Base-by-base conservation (phyloP, 129 eudicot genomes). In the Artemisia argyi region DNA sequence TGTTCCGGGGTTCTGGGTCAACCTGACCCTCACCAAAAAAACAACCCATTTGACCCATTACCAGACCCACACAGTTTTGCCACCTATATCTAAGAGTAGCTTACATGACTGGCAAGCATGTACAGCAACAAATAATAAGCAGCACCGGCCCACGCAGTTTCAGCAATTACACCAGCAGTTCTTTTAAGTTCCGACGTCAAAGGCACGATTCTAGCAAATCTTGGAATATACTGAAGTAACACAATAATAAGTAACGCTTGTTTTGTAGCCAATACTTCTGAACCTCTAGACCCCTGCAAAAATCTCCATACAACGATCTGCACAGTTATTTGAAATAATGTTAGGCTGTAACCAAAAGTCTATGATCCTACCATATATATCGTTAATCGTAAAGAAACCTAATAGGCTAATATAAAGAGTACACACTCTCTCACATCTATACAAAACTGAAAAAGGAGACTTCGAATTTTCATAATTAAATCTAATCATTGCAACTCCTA, bases 101-200 rank as follows among this genome's bases (percentile, higher is more conserved):
- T 88, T 85, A 92, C 97, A 77, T 92, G 97, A 78, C 97, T 92
- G 46, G 91, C 90, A 11, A 92, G 96, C 94, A 92, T 89, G 89
- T 88, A 91, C 22, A 91, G 81, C 69, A 91, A 79, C 78, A 91
- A 66, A 81, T 91, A 91, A 57, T 83, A 86, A 22, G 79, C 97
- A 62, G 97, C 96, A 82, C 97, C 97, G 30, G 97, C 96, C 97
- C 97, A 91, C 22, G 97, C 96, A 22, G 97, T 88, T 84, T 91
- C 93, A 77, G 87, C 97, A 83, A 91, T 78, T 61, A 91, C 97
- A 78, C 97, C 96, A 19, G 92, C 84, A 48, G 97, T 91, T 72
- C 93, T 88, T 84, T 91, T 91, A 73, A 91, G 76, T 81, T 91
- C 97, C 6, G 93, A 88, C 18, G 87, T 86, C 61, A 91, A 75